A percentile compares a stretch with the other conserved stretches of the same genome.
These are phyloP conservation scores for Alnus glutinosa DNA, from an alignment of 306 rosid genomes.

Conservation along the genomic window DNA sequence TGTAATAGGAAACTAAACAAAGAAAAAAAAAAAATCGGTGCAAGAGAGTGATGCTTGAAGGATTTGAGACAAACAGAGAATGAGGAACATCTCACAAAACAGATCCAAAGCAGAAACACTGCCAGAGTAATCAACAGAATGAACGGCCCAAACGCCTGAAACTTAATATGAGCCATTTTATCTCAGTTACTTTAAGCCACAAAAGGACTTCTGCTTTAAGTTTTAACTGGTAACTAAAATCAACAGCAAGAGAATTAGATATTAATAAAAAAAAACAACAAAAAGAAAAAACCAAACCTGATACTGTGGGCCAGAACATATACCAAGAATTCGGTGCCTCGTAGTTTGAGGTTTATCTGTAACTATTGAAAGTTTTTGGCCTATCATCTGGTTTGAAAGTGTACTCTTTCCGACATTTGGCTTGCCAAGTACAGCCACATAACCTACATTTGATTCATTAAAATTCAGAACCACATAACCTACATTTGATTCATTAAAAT, in stretches of 20 bases:
- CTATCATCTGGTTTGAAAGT: conserved; percentile 88
- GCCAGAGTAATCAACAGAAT: neutral
- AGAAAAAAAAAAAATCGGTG: neutral
- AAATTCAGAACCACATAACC: conserved; percentile 51
- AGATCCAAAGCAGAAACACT: neutral
- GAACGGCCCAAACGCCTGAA: neutral
- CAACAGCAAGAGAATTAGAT: conserved; percentile 20
- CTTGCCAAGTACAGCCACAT: conserved; percentile 87
- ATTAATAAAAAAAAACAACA: neutral
- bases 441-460: conserved; percentile 56
- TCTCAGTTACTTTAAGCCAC: neutral
- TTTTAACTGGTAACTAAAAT: conserved; percentile 18
- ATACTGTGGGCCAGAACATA: conserved; percentile 83
- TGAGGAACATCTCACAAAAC: neutral
- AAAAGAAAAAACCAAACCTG: conserved; percentile 60
- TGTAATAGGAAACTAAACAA: neutral
- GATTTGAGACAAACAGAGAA: neutral
- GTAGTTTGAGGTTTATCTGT: conserved; percentile 98
- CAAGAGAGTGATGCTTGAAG: neutral
- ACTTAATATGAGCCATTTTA: neutral
- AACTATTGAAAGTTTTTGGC: conserved; percentile 91
- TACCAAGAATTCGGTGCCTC: conserved; percentile 90
- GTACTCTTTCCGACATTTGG: conserved; percentile 99
- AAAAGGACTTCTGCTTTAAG: neutral
- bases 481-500: conserved; percentile 39